phyloP scores from a whole-genome alignment of 345 rosid genomes.

The Populus davidiana region DNA sequence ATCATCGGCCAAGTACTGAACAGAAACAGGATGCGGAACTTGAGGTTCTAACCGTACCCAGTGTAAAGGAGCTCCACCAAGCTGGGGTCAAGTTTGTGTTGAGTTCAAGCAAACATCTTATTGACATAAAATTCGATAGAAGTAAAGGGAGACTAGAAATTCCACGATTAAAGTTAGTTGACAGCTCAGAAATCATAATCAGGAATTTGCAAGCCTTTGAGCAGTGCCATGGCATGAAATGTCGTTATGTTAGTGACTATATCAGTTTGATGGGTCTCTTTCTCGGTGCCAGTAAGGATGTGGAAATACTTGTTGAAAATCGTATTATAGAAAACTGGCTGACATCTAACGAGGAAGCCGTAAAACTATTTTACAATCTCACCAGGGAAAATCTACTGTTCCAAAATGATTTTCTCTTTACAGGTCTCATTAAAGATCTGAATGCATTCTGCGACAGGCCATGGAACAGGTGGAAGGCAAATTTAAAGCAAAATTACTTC shows the following conservation, averaged over 20 bases:
- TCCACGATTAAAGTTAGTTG: not conserved
- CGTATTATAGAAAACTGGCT: slow-evolving; percentile 6
- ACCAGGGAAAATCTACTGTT: not conserved
- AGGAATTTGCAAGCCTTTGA: slow-evolving; percentile 18
- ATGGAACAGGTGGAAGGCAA: slow-evolving; percentile 24
- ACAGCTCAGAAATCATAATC: not conserved
- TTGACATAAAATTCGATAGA: slow-evolving; percentile 10
- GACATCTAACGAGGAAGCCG: not conserved
- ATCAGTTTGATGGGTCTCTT: not conserved
- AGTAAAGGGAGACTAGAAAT: slow-evolving; percentile 17
- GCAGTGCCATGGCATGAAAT: not conserved
- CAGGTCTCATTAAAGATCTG: not conserved
- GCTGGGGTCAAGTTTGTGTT: slow-evolving; percentile 10
- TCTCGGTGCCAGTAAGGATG: slow-evolving; percentile 1
- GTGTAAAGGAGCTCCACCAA: not conserved
- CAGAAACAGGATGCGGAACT: not conserved
- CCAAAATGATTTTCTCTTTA: not conserved
- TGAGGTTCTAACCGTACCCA: too few species aligned
- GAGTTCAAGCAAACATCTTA: not conserved
- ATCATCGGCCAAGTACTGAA: not conserved
- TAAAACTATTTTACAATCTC: not conserved
- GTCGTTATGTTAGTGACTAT: not conserved
- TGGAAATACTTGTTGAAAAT: slow-evolving; percentile 2
- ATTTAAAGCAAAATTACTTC: slow-evolving; percentile 15
- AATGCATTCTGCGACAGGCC: not conserved